Percentiles rank a stretch among this genome's conserved stretches.
Conservation (phyloP, 306 rosid genomes). For the Cucurbita maxima region DNA sequence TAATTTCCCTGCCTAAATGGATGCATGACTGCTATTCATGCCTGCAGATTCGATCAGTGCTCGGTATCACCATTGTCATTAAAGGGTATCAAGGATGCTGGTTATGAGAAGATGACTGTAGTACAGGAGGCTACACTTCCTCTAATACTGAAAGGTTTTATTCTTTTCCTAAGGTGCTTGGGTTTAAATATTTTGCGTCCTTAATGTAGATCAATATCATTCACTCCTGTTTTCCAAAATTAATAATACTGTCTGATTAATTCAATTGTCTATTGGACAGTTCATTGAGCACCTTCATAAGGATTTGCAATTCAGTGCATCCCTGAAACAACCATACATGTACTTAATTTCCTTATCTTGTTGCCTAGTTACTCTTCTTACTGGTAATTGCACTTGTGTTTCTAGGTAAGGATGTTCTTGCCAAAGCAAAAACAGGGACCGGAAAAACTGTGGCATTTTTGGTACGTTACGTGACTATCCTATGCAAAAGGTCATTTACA, state of each 20-base stretch:
- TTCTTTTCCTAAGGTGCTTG: neutral
- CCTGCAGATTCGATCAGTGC: constrained; percentile 67
- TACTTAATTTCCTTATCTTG: neutral
- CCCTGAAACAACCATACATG: neutral
- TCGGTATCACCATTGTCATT: constrained; percentile 57
- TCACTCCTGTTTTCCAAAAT: neutral
- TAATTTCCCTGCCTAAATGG: neutral
- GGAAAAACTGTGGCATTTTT: constrained; percentile 97
- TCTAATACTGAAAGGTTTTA: constrained; percentile 62
- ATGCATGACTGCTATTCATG: constrained; percentile 12
- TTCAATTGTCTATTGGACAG: neutral
- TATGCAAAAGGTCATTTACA: neutral
- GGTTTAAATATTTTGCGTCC: neutral
- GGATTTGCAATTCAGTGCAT: neutral
- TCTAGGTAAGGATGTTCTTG: constrained; percentile 93
- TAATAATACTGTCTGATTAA: neutral
- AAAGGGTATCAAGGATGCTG: constrained; percentile 82
- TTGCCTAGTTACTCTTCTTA: neutral
- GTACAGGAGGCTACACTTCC: constrained; percentile 99
- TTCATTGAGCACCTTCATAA: neutral
- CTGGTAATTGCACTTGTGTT: constrained; percentile 11
- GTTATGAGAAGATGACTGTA: constrained; percentile 86
- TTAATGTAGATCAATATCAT: neutral
- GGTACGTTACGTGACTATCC: constrained; percentile 31
- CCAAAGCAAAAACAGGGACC: constrained; percentile 93